These are phyloP conservation scores for Byssothecium circinans DNA, from an alignment of 2,329 filamentous ascomycete species.

Conservation along the genomic window DNA sequence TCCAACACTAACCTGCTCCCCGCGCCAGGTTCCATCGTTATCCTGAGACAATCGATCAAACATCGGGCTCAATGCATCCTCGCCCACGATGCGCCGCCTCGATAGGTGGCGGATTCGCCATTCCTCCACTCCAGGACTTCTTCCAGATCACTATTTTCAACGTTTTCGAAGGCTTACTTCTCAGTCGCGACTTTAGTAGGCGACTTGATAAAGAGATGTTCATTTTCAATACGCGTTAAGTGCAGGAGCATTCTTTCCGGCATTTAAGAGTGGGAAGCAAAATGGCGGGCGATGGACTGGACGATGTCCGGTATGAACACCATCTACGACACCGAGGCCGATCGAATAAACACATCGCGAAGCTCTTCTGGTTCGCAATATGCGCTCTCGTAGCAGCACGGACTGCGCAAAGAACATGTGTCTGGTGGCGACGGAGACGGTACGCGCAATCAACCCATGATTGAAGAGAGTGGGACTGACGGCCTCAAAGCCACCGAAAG, in stretches of 20 bases:
- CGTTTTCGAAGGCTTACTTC: not conserved
- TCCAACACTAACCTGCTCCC: not conserved
- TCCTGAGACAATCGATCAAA: not conserved
- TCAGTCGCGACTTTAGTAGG: not conserved
- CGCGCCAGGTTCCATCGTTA: not conserved
- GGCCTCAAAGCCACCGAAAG: not conserved
- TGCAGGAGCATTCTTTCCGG: not conserved
- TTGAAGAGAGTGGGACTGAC: not conserved
- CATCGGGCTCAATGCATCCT: not conserved
- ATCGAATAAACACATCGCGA: slow-evolving; percentile 18
- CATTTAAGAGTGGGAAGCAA: not conserved
- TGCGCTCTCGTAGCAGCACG: slow-evolving; percentile 4
- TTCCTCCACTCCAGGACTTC: not conserved
- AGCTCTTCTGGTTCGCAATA: slow-evolving; percentile 20
- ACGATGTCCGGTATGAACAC: slow-evolving; percentile 28
- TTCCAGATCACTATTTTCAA: not conserved
- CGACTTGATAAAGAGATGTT: not conserved
- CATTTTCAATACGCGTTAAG: not conserved
- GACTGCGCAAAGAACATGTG: not conserved
- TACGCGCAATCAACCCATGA: slow-evolving; percentile 11
- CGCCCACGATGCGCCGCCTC: not conserved
- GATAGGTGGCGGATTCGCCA: not conserved
- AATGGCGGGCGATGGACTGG: slow-evolving; percentile 8
- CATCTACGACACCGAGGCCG: slow-evolving; percentile 25
- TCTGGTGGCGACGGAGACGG: slow-evolving; percentile 17